Base-by-base conservation (phyloP, 2,329 filamentous ascomycete species). In the Paraphaeosphaeria sporulosa region DNA sequence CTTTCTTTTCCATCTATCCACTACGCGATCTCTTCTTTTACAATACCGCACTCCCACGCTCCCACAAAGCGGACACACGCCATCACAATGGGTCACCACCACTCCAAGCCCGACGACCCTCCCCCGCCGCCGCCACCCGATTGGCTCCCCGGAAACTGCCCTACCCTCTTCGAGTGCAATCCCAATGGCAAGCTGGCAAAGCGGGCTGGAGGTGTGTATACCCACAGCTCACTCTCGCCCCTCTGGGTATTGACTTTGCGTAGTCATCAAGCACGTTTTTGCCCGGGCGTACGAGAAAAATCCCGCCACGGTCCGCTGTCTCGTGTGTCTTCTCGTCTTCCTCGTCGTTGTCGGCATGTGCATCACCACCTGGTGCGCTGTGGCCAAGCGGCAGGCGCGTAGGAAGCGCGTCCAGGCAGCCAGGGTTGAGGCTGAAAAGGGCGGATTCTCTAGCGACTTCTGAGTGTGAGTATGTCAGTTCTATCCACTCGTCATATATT, bases 141-240 rank as follows among this genome's bases (percentile, higher is more conserved):
- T 23, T 17, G 25, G 19, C 19, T 25, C 21, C 23, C 46, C 17
- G 50, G 21, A 3, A 25, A 32, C 23, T 53, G 50, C 36, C 50
- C 50, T 13, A 53, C 12, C 32, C 30, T 53, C 36, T 53, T 42
- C 36, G 50, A 53, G 36, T 53, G 36, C 13, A 21, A 19, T 13
- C 38, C 38, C 13, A 21, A 19, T 21, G 6, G n/a, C n/a, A n/a
- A n/a, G n/a, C n/a, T n/a, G n/a, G n/a, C 38, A 15, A 53, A 53
- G 50, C 23, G 50, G 36, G 13, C 36, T 43, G 36, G 30, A 53
- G 21, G 50, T 53, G 1, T 9, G 50, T 15, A 30, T 12, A 6
- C 38, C 19, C 36, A 30, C 36, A 15, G 2, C 38, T 23, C 17
- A 2, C 19, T 4, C 17, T 2, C 1, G 1, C 15, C 23, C 9